These are phyloP conservation scores for Scheffersomyces ergatensis DNA, from an alignment of 805 yeast species.

Conservation along the genomic window DNA sequence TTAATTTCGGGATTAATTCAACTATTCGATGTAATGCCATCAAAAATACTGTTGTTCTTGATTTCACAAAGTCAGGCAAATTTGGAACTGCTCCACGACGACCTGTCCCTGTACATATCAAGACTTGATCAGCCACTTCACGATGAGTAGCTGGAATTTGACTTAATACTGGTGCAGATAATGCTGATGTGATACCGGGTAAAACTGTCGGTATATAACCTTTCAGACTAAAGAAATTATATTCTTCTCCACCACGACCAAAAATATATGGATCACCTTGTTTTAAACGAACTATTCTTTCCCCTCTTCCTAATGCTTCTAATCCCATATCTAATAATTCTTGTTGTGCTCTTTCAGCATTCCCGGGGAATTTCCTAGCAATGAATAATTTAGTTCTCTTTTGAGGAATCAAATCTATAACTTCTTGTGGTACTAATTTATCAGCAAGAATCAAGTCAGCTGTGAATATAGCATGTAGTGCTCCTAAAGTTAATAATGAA, in stretches of 20 bases:
- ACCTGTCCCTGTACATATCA: constrained; percentile 94
- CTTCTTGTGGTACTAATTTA: constrained; percentile 87
- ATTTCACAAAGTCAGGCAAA: constrained; percentile 67
- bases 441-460: constrained; percentile 90
- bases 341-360: constrained; percentile 90
- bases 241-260: constrained; percentile 97
- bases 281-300: constrained; percentile 81
- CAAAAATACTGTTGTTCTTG: constrained; percentile 81
- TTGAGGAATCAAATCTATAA: constrained; percentile 76
- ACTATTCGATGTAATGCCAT: constrained; percentile 84
- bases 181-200: constrained; percentile 88
- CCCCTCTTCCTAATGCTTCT: constrained; percentile 59
- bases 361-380: constrained; percentile 94
- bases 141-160: constrained; percentile 90
- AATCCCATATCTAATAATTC: constrained; percentile 77
- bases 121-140: constrained; percentile 87
- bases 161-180: constrained; percentile 81
- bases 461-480: constrained; percentile 70
- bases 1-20: constrained; percentile 49
- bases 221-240: constrained; percentile 57
- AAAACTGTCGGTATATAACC: constrained; percentile 74
- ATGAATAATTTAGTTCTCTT: constrained; percentile 69
- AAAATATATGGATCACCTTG: constrained; percentile 97
- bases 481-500: constrained; percentile 80
- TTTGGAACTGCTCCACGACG: constrained; percentile 78